phyloP scores from a whole-genome alignment of 2,329 filamentous ascomycete species.

The Nakataea oryzae region DNA sequence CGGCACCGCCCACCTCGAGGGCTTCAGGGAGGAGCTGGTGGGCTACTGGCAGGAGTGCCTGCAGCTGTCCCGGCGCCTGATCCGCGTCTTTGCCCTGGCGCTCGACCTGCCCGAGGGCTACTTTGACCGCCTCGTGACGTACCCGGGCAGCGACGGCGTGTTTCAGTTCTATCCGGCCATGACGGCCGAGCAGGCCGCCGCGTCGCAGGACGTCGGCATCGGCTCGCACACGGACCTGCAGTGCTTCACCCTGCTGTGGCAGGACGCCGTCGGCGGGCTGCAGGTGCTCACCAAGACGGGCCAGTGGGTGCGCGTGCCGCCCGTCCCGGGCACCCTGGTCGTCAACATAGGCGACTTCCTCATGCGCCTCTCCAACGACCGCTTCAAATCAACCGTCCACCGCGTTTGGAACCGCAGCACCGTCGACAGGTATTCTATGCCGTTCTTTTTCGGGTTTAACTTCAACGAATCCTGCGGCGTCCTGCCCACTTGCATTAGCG shows the following conservation, averaged over 20 bases:
- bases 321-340: conserved; percentile 34
- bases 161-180: conserved; percentile 14
- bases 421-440: conserved; percentile 38
- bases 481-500: conserved; percentile 27
- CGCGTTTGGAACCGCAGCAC: conserved; percentile 32
- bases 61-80: conserved; percentile 10
- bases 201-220: conserved; percentile 25
- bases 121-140: conserved; percentile 27
- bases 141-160: conserved; percentile 19
- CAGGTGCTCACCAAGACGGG: conserved; percentile 29
- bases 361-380: conserved; percentile 38
- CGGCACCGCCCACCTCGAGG: conserved; percentile 10
- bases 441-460: conserved; percentile 44
- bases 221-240: conserved; percentile 37
- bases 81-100: conserved; percentile 12
- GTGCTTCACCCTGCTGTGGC: conserved; percentile 38
- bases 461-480: conserved; percentile 31
- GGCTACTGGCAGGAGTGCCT: conserved; percentile 14
- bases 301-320: conserved; percentile 30
- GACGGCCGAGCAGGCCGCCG: conserved; percentile 14
- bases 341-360: conserved; percentile 43
- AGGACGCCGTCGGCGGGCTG: conserved; percentile 29
- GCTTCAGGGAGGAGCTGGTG: conserved; percentile 12
- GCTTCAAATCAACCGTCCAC: conserved; percentile 36
- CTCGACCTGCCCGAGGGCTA: conserved; percentile 15